These are phyloP conservation scores for Crithidia brevicula DNA, from an alignment of 208 protist genomes.

Conservation along the genomic window DNA sequence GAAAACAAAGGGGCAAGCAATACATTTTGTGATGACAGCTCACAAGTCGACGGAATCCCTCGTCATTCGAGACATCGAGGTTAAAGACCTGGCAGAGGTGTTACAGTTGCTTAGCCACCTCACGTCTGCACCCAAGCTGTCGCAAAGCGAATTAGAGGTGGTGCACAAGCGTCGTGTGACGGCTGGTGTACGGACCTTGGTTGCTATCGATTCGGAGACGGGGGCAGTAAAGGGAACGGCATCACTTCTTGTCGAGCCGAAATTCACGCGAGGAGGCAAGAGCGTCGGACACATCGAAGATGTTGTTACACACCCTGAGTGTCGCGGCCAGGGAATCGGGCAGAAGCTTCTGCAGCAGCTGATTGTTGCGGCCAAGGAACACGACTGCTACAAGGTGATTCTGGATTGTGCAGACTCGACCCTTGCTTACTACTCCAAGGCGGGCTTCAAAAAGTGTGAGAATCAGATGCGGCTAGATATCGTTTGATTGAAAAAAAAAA, in stretches of 20 bases:
- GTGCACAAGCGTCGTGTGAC: slow-evolving; percentile 28
- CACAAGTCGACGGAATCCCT: slow-evolving; percentile 22
- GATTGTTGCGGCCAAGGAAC: slow-evolving; percentile 38
- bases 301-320: slow-evolving; percentile 71
- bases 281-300: slow-evolving; percentile 89
- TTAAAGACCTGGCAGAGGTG: slow-evolving; percentile 25
- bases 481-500: not conserved
- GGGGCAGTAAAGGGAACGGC: slow-evolving; percentile 60
- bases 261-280: slow-evolving; percentile 70
- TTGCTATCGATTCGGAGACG: slow-evolving; percentile 46
- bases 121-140: slow-evolving; percentile 21
- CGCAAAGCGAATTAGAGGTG: slow-evolving; percentile 28
- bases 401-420: slow-evolving; percentile 69
- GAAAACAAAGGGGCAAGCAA: too few species aligned
- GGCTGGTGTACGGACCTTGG: slow-evolving; percentile 51
- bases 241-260: slow-evolving; percentile 82
- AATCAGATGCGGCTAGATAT: slow-evolving; percentile 78
- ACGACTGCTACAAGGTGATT: slow-evolving; percentile 88
- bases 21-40: too few species aligned
- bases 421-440: slow-evolving; percentile 66
- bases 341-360: slow-evolving; percentile 55
- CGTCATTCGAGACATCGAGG: slow-evolving; percentile 33
- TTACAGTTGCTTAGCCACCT: slow-evolving; percentile 35
- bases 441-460: slow-evolving; percentile 64
- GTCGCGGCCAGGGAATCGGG: slow-evolving; percentile 61